A percentile compares a stretch with the other conserved stretches of the same genome.
phyloP scores from a whole-genome alignment of 192 early-diverging fungal genomes.

The Oehlia diaphana region DNA sequence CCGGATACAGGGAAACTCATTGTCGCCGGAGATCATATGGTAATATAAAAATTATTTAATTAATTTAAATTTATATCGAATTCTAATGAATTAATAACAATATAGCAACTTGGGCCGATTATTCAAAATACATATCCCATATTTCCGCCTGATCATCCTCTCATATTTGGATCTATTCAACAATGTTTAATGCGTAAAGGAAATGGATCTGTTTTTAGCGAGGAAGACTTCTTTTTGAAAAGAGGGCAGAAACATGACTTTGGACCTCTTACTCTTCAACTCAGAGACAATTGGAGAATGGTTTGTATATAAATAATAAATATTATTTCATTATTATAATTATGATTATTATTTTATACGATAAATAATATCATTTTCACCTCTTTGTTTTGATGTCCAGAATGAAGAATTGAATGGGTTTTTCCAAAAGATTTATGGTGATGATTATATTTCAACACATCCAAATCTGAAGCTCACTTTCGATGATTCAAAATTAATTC shows the following conservation, averaged over 20 bases:
- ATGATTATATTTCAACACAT: conserved; percentile 33
- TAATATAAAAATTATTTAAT: not conserved
- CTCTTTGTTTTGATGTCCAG: conserved; percentile 27
- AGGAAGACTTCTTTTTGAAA: conserved; percentile 30
- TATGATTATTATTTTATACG: not conserved
- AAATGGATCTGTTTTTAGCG: conserved; percentile 28
- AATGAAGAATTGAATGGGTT: conserved; percentile 50
- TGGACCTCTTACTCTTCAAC: conserved; percentile 50
- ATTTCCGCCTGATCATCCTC: conserved; percentile 30
- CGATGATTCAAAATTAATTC: conserved; percentile 1
- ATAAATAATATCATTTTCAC: not conserved
- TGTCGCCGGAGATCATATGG: conserved; percentile 57
- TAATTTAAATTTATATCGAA: not conserved
- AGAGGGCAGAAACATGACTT: conserved; percentile 39
- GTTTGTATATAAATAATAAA: conserved; percentile 27
- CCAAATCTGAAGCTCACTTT: conserved; percentile 19
- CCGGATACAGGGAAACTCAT: conserved; percentile 36
- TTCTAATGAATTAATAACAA: not conserved
- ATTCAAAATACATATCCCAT: conserved; percentile 44
- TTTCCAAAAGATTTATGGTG: conserved; percentile 51
- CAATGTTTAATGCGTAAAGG: conserved; percentile 48
- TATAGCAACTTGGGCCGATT: conserved; percentile 48
- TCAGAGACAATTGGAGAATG: conserved; percentile 58
- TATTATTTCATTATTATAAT: too few relatives aligned
- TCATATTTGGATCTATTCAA: conserved; percentile 52